Evolutionary conservation across 306 rosid genomes (phyloP), one percentile per base, ranked within the genome.

Genomic region (Corylus heterophylla): DNA sequence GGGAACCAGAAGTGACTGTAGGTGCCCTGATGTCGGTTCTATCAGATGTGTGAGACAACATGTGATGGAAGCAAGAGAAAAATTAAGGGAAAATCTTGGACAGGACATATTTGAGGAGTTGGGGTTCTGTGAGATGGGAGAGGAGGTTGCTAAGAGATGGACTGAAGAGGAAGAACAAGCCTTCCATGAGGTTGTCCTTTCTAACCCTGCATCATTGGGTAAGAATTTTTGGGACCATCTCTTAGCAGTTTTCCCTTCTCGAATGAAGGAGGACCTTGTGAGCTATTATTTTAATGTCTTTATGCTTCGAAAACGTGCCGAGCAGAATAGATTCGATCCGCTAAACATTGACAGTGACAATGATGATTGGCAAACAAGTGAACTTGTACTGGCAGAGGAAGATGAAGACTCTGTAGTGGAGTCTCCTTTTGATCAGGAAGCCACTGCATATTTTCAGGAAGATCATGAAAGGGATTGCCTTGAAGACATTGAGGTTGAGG

Each of bases 91-190:
- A 75, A 80, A 81, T 52, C 64, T 81, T 70, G 85, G 88, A 22
- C 58, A 20, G 20, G 54, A 55, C 58, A 72, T 54, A 27, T 81
- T 75, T 74, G 81, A 75, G 54, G 79, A 74, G 77, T 75, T 81
- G 64, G 86, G 88, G 13, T 81, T 85, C 14, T 70, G 66, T 75
- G 85, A 85, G 61, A 85, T 85, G 81, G 88, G 88, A 54, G 88
- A 85, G 72, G 80, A 71, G 78, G 79, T 86, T 73, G 72, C 80
- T 1, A 56, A 54, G 29, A 76, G 64, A 44, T 83, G 86, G 85
- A 73, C 78, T 22, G 61, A 66, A 71, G 86, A 86, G 70, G 89
- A 86, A 69, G 86, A 83, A 54, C 75, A 8, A 14, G 54, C 62
- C 42, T 86, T 83, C 74, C 80, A 52, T 48, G 69, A 86, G 52